Percentiles rank a stretch among this genome's conserved stretches.
Evolutionary conservation across 2,329 filamentous ascomycete genomes (phyloP).

Genomic region (Allantophomopsis lycopodina): DNA sequence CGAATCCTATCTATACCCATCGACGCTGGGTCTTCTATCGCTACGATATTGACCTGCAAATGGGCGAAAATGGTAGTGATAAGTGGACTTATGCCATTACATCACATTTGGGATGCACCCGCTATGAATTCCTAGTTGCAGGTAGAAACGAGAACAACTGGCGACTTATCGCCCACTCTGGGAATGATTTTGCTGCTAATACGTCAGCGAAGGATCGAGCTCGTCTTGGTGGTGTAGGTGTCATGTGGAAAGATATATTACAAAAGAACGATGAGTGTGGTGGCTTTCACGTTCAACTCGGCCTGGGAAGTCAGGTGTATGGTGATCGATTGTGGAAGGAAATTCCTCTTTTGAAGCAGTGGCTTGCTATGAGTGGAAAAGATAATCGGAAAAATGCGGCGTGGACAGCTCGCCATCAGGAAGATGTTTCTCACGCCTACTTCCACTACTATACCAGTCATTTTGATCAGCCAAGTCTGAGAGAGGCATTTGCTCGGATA

Average conservation of each 20-base stretch:
- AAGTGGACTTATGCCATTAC: slow-evolving; percentile 98
- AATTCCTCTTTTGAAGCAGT: slow-evolving; percentile 84
- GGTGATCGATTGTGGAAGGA: slow-evolving; percentile 95
- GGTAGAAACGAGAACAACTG: slow-evolving; percentile 82
- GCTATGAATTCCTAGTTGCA: slow-evolving; percentile 93
- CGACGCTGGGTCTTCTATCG: slow-evolving; percentile 94
- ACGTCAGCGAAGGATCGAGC: slow-evolving; percentile 77
- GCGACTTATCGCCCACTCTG: slow-evolving; percentile 92
- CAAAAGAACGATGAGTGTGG: slow-evolving; percentile 95
- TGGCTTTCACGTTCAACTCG: slow-evolving; percentile 88
- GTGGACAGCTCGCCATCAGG: slow-evolving; percentile 91
- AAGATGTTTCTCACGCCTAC: slow-evolving; percentile 90
- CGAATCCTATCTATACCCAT: slow-evolving; percentile 73
- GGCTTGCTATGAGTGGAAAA: slow-evolving; percentile 84
- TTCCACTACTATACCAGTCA: slow-evolving; percentile 99
- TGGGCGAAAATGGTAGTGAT: slow-evolving; percentile 68
- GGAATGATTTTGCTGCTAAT: slow-evolving; percentile 85
- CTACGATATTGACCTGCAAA: slow-evolving; percentile 80
- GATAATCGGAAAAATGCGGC: slow-evolving; percentile 80
- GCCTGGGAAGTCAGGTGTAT: slow-evolving; percentile 88
- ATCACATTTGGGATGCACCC: slow-evolving; percentile 90
- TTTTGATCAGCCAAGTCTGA: slow-evolving; percentile 88
- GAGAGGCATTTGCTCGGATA: slow-evolving; percentile 95
- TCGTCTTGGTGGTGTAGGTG: slow-evolving; percentile 75
- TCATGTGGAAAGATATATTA: slow-evolving; percentile 98